phyloP scores from a whole-genome alignment of 2,329 filamentous ascomycete genomes.

The Canariomyces notabilis region DNA sequence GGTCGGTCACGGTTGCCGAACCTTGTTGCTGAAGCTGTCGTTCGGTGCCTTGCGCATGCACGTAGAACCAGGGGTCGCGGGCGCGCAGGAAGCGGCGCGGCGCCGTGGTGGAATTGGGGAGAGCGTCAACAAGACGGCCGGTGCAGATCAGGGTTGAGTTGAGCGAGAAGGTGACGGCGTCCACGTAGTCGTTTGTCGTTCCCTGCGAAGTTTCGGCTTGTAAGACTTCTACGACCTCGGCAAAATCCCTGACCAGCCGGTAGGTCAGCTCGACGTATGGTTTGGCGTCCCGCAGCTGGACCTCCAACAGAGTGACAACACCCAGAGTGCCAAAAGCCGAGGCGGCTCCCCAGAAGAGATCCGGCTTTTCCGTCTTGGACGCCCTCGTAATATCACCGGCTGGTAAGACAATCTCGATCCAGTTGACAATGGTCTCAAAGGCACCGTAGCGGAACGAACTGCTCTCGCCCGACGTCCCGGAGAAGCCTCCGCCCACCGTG shows the following conservation, averaged over 20 bases:
- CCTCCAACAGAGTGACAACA: conserved; percentile 42
- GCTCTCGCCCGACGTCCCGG: conserved; percentile 63
- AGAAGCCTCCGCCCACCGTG: conserved; percentile 62
- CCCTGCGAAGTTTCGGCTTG: conserved; percentile 1
- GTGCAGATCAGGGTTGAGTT: conserved; percentile 54
- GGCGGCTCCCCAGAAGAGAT: conserved; percentile 55
- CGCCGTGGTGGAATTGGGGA: conserved; percentile 27
- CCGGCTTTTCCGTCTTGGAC: conserved; percentile 38
- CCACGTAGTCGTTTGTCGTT: conserved; percentile 53
- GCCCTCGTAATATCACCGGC: conserved; percentile 51
- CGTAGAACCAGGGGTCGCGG: conserved; percentile 68
- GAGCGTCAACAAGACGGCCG: conserved; percentile 51
- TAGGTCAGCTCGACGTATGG: conserved; percentile 11
- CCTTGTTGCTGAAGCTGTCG: conserved; percentile 20
- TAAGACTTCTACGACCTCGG: conserved; percentile 2
- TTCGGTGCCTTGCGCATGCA: conserved; percentile 52
- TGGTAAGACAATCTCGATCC: conserved; percentile 58
- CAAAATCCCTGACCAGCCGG: conserved; percentile 3
- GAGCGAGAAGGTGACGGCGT: conserved; percentile 60
- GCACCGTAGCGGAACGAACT: conserved; percentile 61
- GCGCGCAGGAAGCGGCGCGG: conserved; percentile 45
- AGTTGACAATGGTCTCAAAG: conserved; percentile 59
- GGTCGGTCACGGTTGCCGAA: neutral
- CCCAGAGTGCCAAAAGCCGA: conserved; percentile 57
- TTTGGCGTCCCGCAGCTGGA: conserved; percentile 7